A percentile compares a stretch with the other conserved stretches of the same genome.
These are phyloP conservation scores for Auricularia auricula-judae DNA, from an alignment of 768 basidiomycete species.

Conservation along the genomic window DNA sequence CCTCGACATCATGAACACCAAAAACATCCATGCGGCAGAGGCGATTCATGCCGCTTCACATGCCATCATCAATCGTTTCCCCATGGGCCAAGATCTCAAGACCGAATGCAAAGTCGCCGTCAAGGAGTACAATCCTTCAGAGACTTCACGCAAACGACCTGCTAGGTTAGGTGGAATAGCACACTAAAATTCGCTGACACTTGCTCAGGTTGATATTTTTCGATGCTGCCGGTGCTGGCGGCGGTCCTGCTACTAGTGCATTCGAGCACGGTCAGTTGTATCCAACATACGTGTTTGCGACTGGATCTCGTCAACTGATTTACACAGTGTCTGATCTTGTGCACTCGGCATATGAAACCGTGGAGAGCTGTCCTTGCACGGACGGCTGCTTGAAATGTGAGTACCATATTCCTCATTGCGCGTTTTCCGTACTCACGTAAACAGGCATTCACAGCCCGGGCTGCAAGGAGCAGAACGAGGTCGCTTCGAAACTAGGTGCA, in stretches of 20 bases:
- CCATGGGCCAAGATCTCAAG: slow-evolving; percentile 52
- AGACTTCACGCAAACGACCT: slow-evolving; percentile 52
- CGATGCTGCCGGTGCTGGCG: slow-evolving; percentile 56
- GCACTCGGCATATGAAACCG: slow-evolving; percentile 40
- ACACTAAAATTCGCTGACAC: neutral
- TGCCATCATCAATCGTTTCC: slow-evolving; percentile 69
- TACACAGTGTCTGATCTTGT: slow-evolving; percentile 43
- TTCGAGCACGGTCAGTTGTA: slow-evolving; percentile 61
- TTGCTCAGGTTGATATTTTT: slow-evolving; percentile 64
- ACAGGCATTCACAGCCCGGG: slow-evolving; percentile 54
- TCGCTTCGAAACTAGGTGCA: slow-evolving; percentile 70
- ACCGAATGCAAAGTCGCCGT: slow-evolving; percentile 78
- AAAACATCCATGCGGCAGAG: slow-evolving; percentile 56
- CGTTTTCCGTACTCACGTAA: neutral
- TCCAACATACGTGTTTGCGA: too few relatives aligned
- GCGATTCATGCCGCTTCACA: slow-evolving; percentile 82
- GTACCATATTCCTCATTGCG: slow-evolving; percentile 10
- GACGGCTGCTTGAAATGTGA: slow-evolving; percentile 64
- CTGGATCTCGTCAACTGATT: too few relatives aligned
- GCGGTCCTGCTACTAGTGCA: slow-evolving; percentile 63
- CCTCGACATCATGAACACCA: slow-evolving; percentile 40
- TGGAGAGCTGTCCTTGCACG: slow-evolving; percentile 53
- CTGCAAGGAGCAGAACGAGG: slow-evolving; percentile 64
- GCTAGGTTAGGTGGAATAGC: slow-evolving; percentile 31
- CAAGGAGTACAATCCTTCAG: slow-evolving; percentile 51